Conservation (phyloP, 1,139 yeast genomes). For the Fermentozyma sake region DNA sequence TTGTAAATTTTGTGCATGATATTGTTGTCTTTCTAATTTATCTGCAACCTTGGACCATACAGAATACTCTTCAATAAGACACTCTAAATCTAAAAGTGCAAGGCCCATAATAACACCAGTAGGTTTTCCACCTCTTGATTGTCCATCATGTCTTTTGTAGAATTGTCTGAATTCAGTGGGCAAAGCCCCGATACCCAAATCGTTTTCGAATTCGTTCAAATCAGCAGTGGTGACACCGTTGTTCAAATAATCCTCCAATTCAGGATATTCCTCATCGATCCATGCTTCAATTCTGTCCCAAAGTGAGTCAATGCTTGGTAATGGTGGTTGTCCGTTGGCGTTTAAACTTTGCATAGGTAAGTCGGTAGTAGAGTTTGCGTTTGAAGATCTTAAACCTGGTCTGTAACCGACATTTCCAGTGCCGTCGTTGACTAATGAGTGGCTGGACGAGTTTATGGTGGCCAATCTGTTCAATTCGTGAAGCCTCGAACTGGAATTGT, state of each 20-base stretch:
- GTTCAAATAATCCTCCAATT: conserved; percentile 66
- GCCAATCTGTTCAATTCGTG: conserved; percentile 41
- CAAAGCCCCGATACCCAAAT: conserved; percentile 56
- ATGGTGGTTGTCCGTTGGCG: conserved; percentile 58
- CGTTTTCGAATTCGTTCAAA: conserved; percentile 71
- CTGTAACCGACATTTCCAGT: conserved; percentile 28
- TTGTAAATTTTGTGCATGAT: conserved; percentile 14
- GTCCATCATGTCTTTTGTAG: conserved; percentile 76
- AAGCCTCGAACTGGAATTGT: conserved; percentile 27
- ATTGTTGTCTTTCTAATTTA: conserved; percentile 42
- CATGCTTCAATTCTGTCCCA: conserved; percentile 74
- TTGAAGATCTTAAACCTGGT: conserved; percentile 33
- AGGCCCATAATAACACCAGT: conserved; percentile 73
- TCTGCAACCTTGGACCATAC: conserved; percentile 71
- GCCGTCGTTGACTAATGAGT: conserved; percentile 23
- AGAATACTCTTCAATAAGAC: conserved; percentile 63
- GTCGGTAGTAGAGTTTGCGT: conserved; percentile 24
- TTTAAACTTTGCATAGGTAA: conserved; percentile 40
- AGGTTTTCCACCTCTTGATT: conserved; percentile 70
- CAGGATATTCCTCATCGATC: conserved; percentile 78
- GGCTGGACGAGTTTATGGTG: conserved; percentile 36
- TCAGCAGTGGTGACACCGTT: conserved; percentile 73
- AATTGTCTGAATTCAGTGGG: conserved; percentile 77
- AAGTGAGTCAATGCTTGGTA: conserved; percentile 65
- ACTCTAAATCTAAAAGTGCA: conserved; percentile 66